Evolutionary conservation across 768 basidiomycete genomes (phyloP).

Genomic region (Termitomyces sp.): DNA sequence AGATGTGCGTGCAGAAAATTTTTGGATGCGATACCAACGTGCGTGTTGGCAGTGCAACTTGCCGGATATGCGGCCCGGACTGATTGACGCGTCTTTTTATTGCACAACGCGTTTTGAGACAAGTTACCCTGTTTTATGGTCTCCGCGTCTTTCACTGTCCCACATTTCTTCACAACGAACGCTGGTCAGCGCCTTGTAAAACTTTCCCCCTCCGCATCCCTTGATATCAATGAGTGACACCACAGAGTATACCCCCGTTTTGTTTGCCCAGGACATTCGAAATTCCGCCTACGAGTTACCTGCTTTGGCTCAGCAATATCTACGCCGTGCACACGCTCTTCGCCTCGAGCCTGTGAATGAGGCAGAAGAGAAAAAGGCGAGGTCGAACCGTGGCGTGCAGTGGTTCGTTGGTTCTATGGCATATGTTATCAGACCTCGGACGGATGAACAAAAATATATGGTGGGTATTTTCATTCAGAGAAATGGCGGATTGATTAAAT

Average conservation of each 20-base stretch:
- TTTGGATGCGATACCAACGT: background rate
- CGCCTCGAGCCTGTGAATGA: background rate
- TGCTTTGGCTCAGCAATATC: background rate
- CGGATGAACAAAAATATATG: background rate
- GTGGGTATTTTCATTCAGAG: background rate
- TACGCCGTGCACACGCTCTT: background rate
- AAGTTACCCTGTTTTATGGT: too few species aligned
- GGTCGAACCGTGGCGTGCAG: background rate
- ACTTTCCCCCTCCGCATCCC: background rate
- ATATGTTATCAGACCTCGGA: background rate
- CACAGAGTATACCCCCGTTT: background rate
- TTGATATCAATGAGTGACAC: background rate
- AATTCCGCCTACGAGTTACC: slow-evolving; percentile 1
- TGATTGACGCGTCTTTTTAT: background rate
- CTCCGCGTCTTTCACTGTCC: too few species aligned
- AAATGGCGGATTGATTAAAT: background rate
- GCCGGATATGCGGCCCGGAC: background rate
- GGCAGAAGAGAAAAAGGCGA: background rate
- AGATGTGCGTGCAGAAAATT: background rate
- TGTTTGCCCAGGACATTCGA: background rate
- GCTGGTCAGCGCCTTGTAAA: background rate
- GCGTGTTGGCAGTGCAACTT: background rate
- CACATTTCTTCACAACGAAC: background rate
- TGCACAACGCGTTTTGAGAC: background rate
- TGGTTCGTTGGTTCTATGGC: slow-evolving; percentile 3